These are phyloP conservation scores for Chlamydomonas incerta DNA, from an alignment of 139 green algal species.

Conservation along the genomic window DNA sequence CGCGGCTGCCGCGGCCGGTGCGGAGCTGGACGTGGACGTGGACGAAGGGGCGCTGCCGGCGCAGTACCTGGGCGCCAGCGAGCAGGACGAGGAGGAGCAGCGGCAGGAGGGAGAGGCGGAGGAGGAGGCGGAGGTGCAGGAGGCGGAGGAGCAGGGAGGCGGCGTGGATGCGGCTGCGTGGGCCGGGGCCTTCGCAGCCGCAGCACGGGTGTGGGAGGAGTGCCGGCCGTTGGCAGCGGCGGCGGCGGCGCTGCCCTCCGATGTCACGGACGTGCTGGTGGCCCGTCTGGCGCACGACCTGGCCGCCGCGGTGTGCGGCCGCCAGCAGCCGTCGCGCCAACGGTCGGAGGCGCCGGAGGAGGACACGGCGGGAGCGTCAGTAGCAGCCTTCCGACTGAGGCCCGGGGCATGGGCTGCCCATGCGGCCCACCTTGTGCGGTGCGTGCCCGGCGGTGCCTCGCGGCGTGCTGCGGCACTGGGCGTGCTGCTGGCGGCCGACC, in stretches of 20 bases:
- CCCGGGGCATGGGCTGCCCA: conserved; percentile 19
- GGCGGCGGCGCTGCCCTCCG: not conserved
- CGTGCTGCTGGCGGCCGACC: not conserved
- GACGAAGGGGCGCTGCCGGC: too few relatives aligned
- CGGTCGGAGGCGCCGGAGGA: not conserved
- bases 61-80: too few relatives aligned
- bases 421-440: not conserved
- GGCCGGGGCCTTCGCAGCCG: not conserved
- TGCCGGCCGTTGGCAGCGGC: not conserved
- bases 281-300: not conserved
- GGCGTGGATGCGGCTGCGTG: not conserved
- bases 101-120: too few relatives aligned
- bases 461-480: not conserved
- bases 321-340: not conserved
- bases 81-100: too few relatives aligned
- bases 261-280: not conserved
- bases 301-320: not conserved
- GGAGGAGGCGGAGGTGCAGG: not conserved
- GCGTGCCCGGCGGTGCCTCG: not conserved
- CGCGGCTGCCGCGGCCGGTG: too few relatives aligned
- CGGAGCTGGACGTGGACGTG: too few relatives aligned
- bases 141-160: too few relatives aligned
- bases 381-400: not conserved
- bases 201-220: not conserved
- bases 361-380: not conserved